phyloP scores from a whole-genome alignment of 805 yeast genomes.

The Wickerhamiella kurtzmanii region DNA sequence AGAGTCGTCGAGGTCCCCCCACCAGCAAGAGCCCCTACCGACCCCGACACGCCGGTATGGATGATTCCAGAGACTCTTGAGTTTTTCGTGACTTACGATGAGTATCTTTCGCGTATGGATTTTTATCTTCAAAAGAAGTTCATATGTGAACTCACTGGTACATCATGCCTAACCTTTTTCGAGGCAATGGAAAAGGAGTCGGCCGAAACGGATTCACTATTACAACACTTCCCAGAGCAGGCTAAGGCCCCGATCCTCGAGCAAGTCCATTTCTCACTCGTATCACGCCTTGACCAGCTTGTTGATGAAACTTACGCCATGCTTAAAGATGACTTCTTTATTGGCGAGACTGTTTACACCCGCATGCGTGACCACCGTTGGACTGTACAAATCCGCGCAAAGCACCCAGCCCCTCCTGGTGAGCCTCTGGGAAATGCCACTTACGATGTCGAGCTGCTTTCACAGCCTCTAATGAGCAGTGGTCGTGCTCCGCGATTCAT shows the following conservation, averaged over 20 bases:
- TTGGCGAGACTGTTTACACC: constrained; percentile 73
- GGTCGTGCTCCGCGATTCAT: background rate
- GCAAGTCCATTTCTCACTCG: constrained; percentile 66
- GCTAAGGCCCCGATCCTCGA: constrained; percentile 85
- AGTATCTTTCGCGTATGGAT: constrained; percentile 41
- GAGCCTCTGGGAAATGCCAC: constrained; percentile 3
- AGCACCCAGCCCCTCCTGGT: constrained; percentile 1
- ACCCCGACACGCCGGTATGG: constrained; percentile 51
- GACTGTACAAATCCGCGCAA: constrained; percentile 29
- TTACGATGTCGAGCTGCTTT: constrained; percentile 4
- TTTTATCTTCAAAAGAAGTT: constrained; percentile 46
- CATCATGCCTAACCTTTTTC: constrained; percentile 77
- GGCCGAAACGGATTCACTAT: constrained; percentile 40
- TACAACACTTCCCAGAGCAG: constrained; percentile 76
- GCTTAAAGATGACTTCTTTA: constrained; percentile 74
- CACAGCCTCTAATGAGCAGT: background rate
- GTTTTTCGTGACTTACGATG: constrained; percentile 70
- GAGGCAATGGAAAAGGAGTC: constrained; percentile 73
- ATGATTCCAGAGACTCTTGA: constrained; percentile 73
- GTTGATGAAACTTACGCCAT: constrained; percentile 74
- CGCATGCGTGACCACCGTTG: constrained; percentile 35
- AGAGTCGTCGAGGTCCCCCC: constrained; percentile 23
- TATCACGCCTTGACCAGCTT: constrained; percentile 68
- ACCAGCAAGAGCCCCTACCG: constrained; percentile 16
- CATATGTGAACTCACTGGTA: constrained; percentile 92